Base-by-base conservation (phyloP, 2,329 filamentous ascomycete genomes). In the Parafenestella ontariensis region DNA sequence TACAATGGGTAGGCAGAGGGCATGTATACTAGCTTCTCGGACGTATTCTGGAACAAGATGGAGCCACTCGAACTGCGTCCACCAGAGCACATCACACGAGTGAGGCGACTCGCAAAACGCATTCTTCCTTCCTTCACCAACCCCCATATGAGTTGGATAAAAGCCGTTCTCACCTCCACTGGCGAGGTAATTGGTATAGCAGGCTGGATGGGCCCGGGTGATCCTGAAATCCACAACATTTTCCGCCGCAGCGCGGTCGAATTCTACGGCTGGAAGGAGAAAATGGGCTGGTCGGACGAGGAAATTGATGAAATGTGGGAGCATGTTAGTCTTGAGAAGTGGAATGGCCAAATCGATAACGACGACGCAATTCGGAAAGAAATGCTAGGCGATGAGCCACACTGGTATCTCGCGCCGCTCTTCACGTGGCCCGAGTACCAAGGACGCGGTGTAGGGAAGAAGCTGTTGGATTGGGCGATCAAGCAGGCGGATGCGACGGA, bases 401-500 rank as follows among this genome's bases (percentile, higher is more conserved):
- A 75, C 53, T 75, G 72, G 72, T 72, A 64, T 62, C 62, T 75
- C 9, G 65, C 62, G 41, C 58, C 65, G 21, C 31, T 75, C n/a
- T 37, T 69, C 4, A 68, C 61, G 5, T 73, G 54, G 59, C 71
- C 71, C 0, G 63, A 69, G 43, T 73, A 44, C 29, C 72, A 72
- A 52, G 69, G 70, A 0, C 56, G 56, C 13, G 72, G 72, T 0
- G 64, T 73, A 0, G 72, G 61, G 24, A 70, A 52, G 36, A 60
- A 49, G 37, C 44, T 75, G 54, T 26, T 75, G 54, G 34, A 60
- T 18, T 75, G 71, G 70, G 71, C 62, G 21, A 66, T 72, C 44
- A 37, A 63, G n/a, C 55, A 65, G 62, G 71, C 72, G 15, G 72
- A 75, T 66, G 46, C n/a, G 0, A 52, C 46, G 18, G 53, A 40